These are phyloP conservation scores for Fusarium subglutinans DNA, from an alignment of 2,329 filamentous ascomycete species.

Conservation along the genomic window DNA sequence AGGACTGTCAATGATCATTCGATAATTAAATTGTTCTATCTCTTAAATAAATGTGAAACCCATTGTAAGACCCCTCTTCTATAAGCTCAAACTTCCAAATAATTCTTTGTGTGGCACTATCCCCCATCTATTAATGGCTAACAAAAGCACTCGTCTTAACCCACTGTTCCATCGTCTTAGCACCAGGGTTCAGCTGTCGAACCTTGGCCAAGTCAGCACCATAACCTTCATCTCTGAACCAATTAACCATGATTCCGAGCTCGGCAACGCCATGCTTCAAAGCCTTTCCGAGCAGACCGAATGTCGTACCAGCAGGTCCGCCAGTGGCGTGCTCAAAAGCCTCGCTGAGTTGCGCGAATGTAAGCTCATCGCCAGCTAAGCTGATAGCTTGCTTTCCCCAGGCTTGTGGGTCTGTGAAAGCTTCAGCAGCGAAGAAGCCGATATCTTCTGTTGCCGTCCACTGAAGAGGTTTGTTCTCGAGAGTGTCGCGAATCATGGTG, in stretches of 20 bases:
- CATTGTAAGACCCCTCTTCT: neutral
- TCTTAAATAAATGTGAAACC: neutral
- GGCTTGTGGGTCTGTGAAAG: neutral
- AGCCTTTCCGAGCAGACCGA: slow-evolving; percentile 17
- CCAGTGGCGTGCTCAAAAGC: slow-evolving; percentile 14
- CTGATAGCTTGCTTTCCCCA: slow-evolving; percentile 12
- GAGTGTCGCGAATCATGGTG: slow-evolving; percentile 43
- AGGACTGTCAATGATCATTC: neutral
- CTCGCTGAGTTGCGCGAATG: slow-evolving; percentile 16
- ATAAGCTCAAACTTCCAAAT: neutral
- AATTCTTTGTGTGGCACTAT: neutral
- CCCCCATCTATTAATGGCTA: neutral
- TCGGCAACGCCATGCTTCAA: slow-evolving; percentile 16
- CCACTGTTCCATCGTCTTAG: slow-evolving; percentile 25
- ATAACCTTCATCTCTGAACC: slow-evolving; percentile 30
- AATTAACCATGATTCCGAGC: slow-evolving; percentile 23
- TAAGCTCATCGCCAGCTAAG: slow-evolving; percentile 20
- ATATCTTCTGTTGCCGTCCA: slow-evolving; percentile 21
- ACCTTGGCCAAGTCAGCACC: slow-evolving; percentile 13
- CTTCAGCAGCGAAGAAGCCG: slow-evolving; percentile 17
- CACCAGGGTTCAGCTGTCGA: slow-evolving; percentile 14
- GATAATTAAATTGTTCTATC: neutral
- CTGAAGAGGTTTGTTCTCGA: slow-evolving; percentile 42
- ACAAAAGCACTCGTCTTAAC: slow-evolving; percentile 19
- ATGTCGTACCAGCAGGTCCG: slow-evolving; percentile 3